Base-by-base conservation (phyloP, 352 stramenopile genomes). In the Elongisporangium prolatum region DNA sequence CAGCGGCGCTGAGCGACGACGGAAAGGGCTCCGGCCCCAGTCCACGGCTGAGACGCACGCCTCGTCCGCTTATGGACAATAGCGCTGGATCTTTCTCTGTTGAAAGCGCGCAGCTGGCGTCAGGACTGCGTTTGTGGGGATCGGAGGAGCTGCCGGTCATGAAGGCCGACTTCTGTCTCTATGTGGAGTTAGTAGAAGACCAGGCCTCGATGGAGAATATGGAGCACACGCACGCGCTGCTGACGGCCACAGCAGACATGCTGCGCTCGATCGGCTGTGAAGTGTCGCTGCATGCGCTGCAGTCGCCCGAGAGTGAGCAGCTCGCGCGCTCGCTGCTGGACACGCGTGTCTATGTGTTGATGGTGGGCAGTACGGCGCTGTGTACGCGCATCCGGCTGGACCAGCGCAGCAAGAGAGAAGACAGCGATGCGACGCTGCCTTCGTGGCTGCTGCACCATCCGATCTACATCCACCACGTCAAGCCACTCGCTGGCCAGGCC, bases 261-360 rank as follows among this genome's bases (percentile, higher is more conserved):
- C 57, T 88, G 9, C 60, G 71, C 17, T 63, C 72, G 47, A 60
- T 69, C 3, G 77, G 77, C 25, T 84, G 74, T 48, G 57, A 69
- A 17, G 71, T 82, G 10, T 55, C 56, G 54, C 60, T 85, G 21
- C 80, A 84, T 50, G 61, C 64, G 37, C 64, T 88, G 20, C 65
- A 73, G 38, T 56, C 59, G 0, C 66, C 72, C 0, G 50, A 67
- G 24, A 67, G 54, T n/a, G 71, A 74, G 54, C 17, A 67, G 3
- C 34, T 76, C 16, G 59, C 68, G 9, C 25, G 34, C 14, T 50
- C 21, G 5, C 54, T 62, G 44, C 44, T 59, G 6, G 72, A 80
- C 14, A 77, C 77, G 20, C 71, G 65, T 28, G 77, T 75, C 11
- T 88, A 80, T 55, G 62, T 74, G 11, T 49, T 88, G 17, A 76